phyloP scores from a whole-genome alignment of 192 early-diverging fungal genomes.

The Backusella westeae region DNA sequence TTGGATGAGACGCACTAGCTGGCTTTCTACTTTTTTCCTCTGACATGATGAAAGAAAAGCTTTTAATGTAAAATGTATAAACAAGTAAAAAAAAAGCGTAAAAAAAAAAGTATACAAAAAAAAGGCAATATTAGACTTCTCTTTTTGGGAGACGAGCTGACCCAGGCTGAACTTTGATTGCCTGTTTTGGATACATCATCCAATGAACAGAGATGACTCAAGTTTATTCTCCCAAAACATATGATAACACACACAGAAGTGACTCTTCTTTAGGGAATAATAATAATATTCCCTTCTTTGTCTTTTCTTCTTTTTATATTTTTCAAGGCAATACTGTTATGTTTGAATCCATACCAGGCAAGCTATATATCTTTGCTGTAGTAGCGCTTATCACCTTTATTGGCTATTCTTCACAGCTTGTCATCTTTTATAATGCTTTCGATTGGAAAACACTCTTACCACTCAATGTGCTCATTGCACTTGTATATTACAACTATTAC shows the following conservation, averaged over 20 bases:
- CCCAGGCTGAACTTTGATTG: not conserved
- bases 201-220: not conserved
- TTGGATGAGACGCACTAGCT: constrained; percentile 40
- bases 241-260: not conserved
- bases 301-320: not conserved
- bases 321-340: not conserved
- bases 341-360: constrained; percentile 29
- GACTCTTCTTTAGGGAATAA: not conserved
- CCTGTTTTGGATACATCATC: not conserved
- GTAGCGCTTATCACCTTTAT: constrained; percentile 23
- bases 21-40: constrained; percentile 61
- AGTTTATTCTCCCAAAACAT: not conserved
- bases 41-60: constrained; percentile 18
- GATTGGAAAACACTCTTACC: constrained; percentile 31
- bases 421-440: constrained; percentile 25
- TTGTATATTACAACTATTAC: constrained; percentile 87
- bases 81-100: not conserved
- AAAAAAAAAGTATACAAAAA: not conserved
- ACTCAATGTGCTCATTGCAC: constrained; percentile 74
- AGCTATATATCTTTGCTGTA: constrained; percentile 33
- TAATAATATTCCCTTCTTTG: not conserved
- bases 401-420: constrained; percentile 34
- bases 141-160: not conserved
- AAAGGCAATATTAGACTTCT: not conserved
- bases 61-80: not conserved